Evolutionary conservation across 352 stramenopile species (phyloP).

Genomic region (Phytophthora agathidicida): DNA sequence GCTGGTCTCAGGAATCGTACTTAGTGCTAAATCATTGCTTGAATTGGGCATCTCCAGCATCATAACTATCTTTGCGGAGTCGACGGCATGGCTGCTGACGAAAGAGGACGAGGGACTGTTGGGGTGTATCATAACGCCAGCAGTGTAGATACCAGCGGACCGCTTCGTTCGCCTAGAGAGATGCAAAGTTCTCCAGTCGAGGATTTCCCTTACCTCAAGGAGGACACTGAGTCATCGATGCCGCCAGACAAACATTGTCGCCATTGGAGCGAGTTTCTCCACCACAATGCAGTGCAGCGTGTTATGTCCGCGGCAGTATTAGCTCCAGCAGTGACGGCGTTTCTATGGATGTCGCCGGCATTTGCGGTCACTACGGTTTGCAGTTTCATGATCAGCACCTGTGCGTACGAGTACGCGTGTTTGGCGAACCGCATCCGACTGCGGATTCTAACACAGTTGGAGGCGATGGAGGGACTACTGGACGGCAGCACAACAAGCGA

Average conservation of each 20-base stretch:
- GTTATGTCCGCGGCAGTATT: slow-evolving; percentile 59
- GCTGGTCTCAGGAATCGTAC: not conserved
- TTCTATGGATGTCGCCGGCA: slow-evolving; percentile 67
- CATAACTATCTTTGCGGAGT: no score
- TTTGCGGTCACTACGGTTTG: slow-evolving; percentile 71
- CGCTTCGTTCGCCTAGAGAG: not conserved
- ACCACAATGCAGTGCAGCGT: slow-evolving; percentile 65
- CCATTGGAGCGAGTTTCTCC: slow-evolving; percentile 35
- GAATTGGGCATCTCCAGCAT: no score
- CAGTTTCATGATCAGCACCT: slow-evolving; percentile 60
- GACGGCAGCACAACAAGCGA: not conserved
- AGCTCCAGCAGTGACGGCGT: slow-evolving; percentile 62
- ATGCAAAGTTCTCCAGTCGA: slow-evolving; percentile 13
- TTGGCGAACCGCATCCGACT: slow-evolving; percentile 68
- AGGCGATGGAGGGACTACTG: slow-evolving; percentile 19
- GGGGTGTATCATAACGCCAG: not conserved
- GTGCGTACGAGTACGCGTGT: slow-evolving; percentile 76
- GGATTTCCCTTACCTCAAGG: slow-evolving; percentile 18
- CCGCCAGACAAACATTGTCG: not conserved
- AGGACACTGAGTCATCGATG: not conserved
- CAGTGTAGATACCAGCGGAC: not conserved
- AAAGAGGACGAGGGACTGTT: not conserved
- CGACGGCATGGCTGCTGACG: slow-evolving; percentile 14
- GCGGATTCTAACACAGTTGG: slow-evolving; percentile 44
- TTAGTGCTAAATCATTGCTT: no score